Conservation (phyloP, 345 rosid genomes). For the Hibiscus mutabilis region DNA sequence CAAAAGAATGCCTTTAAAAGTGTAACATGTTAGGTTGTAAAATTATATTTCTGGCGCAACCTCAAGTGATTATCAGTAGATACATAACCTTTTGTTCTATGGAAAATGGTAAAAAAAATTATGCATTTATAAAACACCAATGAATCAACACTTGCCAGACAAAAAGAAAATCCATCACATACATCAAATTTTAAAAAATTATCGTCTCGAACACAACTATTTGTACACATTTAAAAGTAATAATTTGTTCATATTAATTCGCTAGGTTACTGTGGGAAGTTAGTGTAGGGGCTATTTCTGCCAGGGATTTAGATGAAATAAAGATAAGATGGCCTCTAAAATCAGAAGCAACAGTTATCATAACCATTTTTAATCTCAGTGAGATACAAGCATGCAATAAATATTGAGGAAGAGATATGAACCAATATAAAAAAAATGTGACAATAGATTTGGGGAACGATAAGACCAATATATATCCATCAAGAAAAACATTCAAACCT, state of each 20-base stretch:
- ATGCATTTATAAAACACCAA: background rate
- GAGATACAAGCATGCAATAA: background rate
- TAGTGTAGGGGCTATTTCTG: background rate
- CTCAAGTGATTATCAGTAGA: background rate
- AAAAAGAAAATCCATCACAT: background rate
- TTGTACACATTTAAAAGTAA: background rate
- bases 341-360: background rate
- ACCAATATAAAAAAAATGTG: too few species aligned
- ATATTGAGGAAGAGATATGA: background rate
- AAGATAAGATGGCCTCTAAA: background rate
- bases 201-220: background rate
- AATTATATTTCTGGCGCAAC: background rate
- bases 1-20: background rate
- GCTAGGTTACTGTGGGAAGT: background rate
- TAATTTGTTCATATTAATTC: background rate
- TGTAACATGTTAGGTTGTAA: background rate
- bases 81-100: background rate
- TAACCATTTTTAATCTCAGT: background rate
- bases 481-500: slow-evolving; percentile 28
- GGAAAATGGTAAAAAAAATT: background rate
- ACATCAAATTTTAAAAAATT: background rate
- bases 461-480: background rate
- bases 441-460: background rate
- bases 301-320: background rate
- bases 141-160: background rate